Conservation (phyloP, 106 monocot genomes). For the Amphibolis antarctica region DNA sequence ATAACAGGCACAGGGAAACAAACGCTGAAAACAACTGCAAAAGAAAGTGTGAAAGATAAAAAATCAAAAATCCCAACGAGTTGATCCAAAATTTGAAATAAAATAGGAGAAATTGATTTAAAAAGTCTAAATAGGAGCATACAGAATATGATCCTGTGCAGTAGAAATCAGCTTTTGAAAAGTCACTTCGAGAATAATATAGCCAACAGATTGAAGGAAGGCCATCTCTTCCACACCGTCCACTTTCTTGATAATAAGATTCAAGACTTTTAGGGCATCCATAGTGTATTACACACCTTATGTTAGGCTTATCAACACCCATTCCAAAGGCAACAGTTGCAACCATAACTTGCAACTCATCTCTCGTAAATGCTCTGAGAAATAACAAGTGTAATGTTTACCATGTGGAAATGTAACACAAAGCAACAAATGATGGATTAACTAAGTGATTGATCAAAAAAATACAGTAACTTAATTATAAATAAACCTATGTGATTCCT, state of each 20-base stretch:
- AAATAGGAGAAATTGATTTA: not conserved
- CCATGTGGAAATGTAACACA: not conserved
- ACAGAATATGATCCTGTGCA: slow-evolving; percentile 61
- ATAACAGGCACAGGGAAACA: not conserved
- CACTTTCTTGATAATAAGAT: slow-evolving; percentile 98
- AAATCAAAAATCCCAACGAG: not conserved
- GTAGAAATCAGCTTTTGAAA: slow-evolving; percentile 91
- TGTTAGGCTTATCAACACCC: slow-evolving; percentile 96
- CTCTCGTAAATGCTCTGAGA: slow-evolving; percentile 77
- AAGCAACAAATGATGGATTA: not conserved
- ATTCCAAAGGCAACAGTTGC: slow-evolving; percentile 99
- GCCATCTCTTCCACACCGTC: slow-evolving; percentile 96
- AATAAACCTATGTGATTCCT: slow-evolving; percentile 68
- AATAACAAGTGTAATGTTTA: not conserved
- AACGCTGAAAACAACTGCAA: not conserved
- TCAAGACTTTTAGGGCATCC: slow-evolving; percentile 96
- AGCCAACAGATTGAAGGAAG: slow-evolving; percentile 81
- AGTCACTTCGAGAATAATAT: slow-evolving; percentile 90
- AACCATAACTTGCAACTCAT: slow-evolving; percentile 88
- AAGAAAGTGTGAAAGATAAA: not conserved
- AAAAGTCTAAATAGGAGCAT: slow-evolving; percentile 10
- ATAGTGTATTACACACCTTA: slow-evolving; percentile 97
- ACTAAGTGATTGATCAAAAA: not conserved
- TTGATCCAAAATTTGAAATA: too few relatives aligned
- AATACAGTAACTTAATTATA: not conserved